Conservation (phyloP, 2,329 filamentous ascomycete species). For the Seiridium cupressi region DNA sequence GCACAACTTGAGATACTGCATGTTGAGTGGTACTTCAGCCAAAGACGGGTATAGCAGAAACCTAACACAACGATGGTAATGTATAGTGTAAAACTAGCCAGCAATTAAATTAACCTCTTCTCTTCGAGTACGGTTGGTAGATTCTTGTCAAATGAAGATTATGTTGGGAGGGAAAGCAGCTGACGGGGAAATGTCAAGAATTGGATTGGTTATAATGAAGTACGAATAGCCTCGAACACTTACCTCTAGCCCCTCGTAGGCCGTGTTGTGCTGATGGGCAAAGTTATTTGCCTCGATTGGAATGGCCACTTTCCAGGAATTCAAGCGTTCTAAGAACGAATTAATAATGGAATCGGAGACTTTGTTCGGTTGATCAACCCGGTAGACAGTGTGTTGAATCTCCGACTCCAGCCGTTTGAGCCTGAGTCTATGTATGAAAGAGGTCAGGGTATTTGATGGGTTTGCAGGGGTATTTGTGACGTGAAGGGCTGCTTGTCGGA, state of each 20-base stretch:
- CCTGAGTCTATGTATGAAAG: slow-evolving; percentile 25
- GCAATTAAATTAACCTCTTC: too few relatives aligned
- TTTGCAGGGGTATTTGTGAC: slow-evolving; percentile 18
- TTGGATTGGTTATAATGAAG: too few relatives aligned
- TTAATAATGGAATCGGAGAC: slow-evolving; percentile 21
- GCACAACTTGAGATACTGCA: slow-evolving; percentile 24
- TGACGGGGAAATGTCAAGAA: too few relatives aligned
- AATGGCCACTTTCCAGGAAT: slow-evolving; percentile 23
- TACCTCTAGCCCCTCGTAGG: slow-evolving; percentile 22
- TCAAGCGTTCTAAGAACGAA: slow-evolving; percentile 21
- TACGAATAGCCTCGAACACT: too few relatives aligned
- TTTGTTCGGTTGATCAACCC: slow-evolving; percentile 22
- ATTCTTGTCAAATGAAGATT: too few relatives aligned
- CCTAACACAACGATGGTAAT: slow-evolving; percentile 25
- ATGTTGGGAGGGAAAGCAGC: too few relatives aligned
- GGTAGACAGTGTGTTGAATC: slow-evolving; percentile 26
- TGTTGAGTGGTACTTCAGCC: slow-evolving; percentile 22
- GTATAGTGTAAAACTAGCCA: slow-evolving; percentile 23
- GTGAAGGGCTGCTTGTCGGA: slow-evolving; percentile 20
- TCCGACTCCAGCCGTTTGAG: slow-evolving; percentile 28
- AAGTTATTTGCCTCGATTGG: slow-evolving; percentile 23
- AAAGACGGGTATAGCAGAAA: slow-evolving; percentile 27
- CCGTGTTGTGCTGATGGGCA: slow-evolving; percentile 21
- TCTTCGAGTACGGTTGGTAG: too few relatives aligned
- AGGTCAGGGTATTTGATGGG: slow-evolving; percentile 23